A percentile compares a stretch with the other conserved stretches of the same genome.
phyloP scores from a whole-genome alignment of 75 land plant genomes.

The Sequoiadendron giganteum region DNA sequence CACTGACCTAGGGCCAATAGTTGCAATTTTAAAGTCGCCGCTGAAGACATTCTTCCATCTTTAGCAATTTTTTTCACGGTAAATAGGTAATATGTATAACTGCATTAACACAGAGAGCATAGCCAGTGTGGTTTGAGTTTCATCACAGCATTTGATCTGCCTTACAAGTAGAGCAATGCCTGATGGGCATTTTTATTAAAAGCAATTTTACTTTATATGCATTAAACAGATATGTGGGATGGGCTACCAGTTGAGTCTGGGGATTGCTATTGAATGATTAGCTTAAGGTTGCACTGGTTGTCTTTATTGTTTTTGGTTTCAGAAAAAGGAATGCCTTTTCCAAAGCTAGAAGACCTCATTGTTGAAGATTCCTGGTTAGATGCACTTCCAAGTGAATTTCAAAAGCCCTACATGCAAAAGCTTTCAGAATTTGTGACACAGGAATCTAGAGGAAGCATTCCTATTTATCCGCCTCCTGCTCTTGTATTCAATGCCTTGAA shows the following conservation, averaged over 20 bases:
- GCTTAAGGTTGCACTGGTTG: neutral
- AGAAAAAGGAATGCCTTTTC: slow-evolving; percentile 49
- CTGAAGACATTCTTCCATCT: neutral
- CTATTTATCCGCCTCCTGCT: slow-evolving; percentile 79
- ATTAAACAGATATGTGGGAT: neutral
- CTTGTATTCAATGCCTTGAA: slow-evolving; percentile 87
- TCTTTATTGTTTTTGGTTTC: neutral
- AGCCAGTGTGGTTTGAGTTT: neutral
- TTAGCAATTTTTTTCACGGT: neutral
- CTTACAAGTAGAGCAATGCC: neutral
- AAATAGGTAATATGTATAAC: neutral
- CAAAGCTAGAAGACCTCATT: slow-evolving; percentile 68
- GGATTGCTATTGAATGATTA: neutral
- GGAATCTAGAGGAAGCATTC: slow-evolving; percentile 57
- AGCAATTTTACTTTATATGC: neutral
- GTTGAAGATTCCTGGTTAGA: slow-evolving; percentile 83
- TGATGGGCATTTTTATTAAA: neutral
- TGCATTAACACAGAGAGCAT: neutral
- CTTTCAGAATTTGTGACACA: slow-evolving; percentile 64
- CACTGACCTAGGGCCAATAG: neutral
- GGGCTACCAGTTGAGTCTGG: neutral
- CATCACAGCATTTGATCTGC: neutral
- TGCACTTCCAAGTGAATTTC: slow-evolving; percentile 63
- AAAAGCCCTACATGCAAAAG: slow-evolving; percentile 76
- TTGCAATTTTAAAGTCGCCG: neutral